These are phyloP conservation scores for Mycosphaerella sp. DNA, from an alignment of 2,329 filamentous ascomycete species.

Conservation along the genomic window DNA sequence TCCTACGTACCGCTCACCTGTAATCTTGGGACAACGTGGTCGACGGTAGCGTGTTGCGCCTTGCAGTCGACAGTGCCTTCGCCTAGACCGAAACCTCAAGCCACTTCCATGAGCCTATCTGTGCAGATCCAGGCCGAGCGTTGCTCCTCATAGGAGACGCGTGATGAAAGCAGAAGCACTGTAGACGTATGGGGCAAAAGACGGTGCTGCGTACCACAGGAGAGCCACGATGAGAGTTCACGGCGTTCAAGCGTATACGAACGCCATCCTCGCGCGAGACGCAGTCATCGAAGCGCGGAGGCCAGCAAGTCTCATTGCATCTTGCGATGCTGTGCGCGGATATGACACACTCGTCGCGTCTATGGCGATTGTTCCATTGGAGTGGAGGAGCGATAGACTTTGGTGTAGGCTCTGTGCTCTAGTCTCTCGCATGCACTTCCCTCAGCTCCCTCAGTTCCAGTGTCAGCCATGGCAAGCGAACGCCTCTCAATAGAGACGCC, in stretches of 20 bases:
- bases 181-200: background rate
- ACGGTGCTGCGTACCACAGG: background rate
- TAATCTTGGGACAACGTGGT: background rate
- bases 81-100: background rate
- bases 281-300: background rate
- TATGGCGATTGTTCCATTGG: background rate
- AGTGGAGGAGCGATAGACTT: constrained; percentile 1
- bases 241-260: background rate
- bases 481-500: constrained; percentile 6
- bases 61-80: background rate
- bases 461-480: constrained; percentile 6
- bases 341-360: background rate
- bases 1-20: background rate
- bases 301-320: background rate
- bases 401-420: background rate
- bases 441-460: constrained; percentile 4
- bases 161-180: background rate
- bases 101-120: background rate
- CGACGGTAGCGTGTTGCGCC: constrained; percentile 1
- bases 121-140: background rate
- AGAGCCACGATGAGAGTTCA: background rate
- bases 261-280: constrained; percentile 1
- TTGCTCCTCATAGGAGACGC: background rate
- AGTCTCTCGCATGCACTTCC: constrained; percentile 1
- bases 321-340: background rate